Conservation (phyloP, 164 flowering plant species). For the Piper betle region DNA sequence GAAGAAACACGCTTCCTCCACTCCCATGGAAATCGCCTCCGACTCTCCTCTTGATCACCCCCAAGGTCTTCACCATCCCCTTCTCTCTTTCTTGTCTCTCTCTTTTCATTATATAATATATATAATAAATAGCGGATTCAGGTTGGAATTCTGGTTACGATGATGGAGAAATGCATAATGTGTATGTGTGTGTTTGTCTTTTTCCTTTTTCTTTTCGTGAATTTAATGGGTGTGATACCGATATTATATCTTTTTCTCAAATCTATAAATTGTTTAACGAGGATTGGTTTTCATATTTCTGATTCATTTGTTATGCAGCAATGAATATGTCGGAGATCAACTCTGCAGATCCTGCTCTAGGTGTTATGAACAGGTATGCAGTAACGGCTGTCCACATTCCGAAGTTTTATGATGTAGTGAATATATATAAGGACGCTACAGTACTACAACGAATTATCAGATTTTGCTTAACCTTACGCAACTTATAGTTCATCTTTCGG, state of each 20-base stretch:
- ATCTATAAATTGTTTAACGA: background rate
- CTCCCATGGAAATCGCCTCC: constrained; percentile 26
- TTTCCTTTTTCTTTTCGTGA: background rate
- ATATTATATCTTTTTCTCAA: background rate
- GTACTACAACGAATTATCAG: background rate
- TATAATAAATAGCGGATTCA: background rate
- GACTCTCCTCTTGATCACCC: constrained; percentile 6
- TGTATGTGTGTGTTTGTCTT: background rate
- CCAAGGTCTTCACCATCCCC: constrained; percentile 12
- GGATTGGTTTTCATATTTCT: background rate
- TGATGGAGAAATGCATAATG: background rate
- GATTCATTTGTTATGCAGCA: constrained; percentile 14
- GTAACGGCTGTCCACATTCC: background rate
- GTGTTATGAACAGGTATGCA: constrained; percentile 17
- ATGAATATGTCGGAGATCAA: constrained; percentile 33
- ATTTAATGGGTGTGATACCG: background rate
- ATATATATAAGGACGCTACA: background rate
- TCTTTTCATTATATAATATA: background rate
- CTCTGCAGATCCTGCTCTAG: constrained; percentile 9
- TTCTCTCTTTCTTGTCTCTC: background rate
- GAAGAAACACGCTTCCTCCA: constrained; percentile 7
- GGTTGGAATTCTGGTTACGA: background rate
- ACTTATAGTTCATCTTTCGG: background rate
- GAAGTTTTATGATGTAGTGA: background rate
- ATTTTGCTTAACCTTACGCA: background rate